phyloP scores from a whole-genome alignment of 2,329 filamentous ascomycete genomes.

The Rhinocladiella mackenziei region DNA sequence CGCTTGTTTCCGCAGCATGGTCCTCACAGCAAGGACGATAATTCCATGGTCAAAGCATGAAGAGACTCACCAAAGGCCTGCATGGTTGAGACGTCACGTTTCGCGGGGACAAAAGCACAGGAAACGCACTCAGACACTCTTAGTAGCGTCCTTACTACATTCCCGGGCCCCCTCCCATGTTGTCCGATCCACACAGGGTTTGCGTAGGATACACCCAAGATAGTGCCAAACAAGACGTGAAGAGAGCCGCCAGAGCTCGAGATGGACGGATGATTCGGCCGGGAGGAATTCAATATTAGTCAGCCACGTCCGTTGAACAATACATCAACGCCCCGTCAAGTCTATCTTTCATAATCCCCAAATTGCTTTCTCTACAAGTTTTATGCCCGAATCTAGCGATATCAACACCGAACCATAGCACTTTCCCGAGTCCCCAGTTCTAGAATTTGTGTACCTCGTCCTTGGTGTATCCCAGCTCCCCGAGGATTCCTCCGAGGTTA shows the following conservation, averaged over 20 bases:
- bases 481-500: constrained; percentile 49
- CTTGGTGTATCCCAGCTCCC: constrained; percentile 55
- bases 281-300: too few relatives aligned
- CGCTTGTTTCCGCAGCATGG: constrained; percentile 41
- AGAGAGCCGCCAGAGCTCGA: too few relatives aligned
- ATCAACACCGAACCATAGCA: constrained; percentile 15
- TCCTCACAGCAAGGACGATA: constrained; percentile 11
- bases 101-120: constrained; percentile 7
- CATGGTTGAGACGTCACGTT: constrained; percentile 18
- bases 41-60: constrained; percentile 17
- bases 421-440: constrained; percentile 9
- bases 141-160: too few relatives aligned
- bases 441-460: constrained; percentile 59
- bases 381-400: constrained; percentile 15
- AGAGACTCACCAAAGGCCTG: constrained; percentile 39
- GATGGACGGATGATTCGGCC: too few relatives aligned
- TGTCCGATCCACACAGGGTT: too few relatives aligned
- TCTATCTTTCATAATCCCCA: neutral
- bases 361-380: neutral
- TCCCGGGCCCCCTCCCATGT: too few relatives aligned
- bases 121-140: too few relatives aligned
- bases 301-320: too few relatives aligned
- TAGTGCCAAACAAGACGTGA: too few relatives aligned
- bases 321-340: neutral
- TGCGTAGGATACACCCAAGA: too few relatives aligned